phyloP scores from a whole-genome alignment of 1,284 basidiomycete species.

The Cryptococcus hybrid region DNA sequence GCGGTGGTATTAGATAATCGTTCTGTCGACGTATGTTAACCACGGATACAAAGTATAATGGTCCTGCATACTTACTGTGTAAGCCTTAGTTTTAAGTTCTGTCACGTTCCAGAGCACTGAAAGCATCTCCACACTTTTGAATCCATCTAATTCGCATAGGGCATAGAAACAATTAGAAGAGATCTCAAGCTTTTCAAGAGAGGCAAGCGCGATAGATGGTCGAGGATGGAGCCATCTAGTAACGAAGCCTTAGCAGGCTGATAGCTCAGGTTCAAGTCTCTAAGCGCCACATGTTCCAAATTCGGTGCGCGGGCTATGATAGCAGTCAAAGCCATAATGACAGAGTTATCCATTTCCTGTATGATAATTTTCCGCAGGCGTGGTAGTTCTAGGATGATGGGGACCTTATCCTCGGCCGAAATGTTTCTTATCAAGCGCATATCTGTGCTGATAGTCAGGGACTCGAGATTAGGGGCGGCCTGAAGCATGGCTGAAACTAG shows the following conservation, averaged over 20 bases:
- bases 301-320: constrained; percentile 1
- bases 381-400: background rate
- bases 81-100: background rate
- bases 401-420: background rate
- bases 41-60: background rate
- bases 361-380: background rate
- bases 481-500: background rate
- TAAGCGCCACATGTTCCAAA: constrained; percentile 2
- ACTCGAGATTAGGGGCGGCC: constrained; percentile 1
- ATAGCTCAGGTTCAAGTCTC: background rate
- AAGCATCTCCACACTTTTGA: background rate
- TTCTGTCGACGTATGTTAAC: background rate
- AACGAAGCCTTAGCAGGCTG: no score
- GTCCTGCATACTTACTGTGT: background rate
- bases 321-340: background rate
- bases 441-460: background rate
- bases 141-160: constrained; percentile 1
- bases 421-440: background rate
- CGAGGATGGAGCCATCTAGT: no score
- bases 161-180: constrained; percentile 3
- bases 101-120: background rate
- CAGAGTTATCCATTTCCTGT: background rate
- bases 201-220: no score
- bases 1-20: constrained; percentile 3
- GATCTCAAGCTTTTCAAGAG: background rate